Evolutionary conservation across 2,329 filamentous ascomycete species (phyloP).

Genomic region (Paecilomyces variotii): DNA sequence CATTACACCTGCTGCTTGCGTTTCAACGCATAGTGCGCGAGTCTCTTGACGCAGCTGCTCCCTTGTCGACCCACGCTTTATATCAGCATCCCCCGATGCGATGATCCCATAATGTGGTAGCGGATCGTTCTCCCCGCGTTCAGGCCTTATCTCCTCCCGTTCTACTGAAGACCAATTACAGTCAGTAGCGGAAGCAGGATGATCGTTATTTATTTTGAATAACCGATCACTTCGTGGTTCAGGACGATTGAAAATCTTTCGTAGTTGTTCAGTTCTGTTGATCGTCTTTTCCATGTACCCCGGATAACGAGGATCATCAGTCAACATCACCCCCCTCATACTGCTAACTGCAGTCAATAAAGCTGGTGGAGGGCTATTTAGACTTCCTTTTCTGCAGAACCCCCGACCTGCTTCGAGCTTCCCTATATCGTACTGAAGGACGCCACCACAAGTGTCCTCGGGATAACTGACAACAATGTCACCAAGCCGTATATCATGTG

Average conservation of each 20-base stretch:
- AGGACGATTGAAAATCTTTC: not conserved
- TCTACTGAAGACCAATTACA: not conserved
- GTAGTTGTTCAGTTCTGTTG: not conserved
- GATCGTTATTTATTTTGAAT: not conserved
- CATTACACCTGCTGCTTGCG: slow-evolving; percentile 3
- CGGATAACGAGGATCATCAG: slow-evolving; percentile 9
- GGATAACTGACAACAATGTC: slow-evolving; percentile 13
- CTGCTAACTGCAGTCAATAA: slow-evolving; percentile 3
- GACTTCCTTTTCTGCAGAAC: slow-evolving; percentile 5
- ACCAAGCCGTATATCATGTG: slow-evolving; percentile 9
- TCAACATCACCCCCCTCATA: not conserved
- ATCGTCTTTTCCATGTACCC: not conserved
- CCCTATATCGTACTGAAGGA: slow-evolving; percentile 11
- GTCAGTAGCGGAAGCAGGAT: not conserved
- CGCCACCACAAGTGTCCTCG: slow-evolving; percentile 3
- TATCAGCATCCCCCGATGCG: not conserved
- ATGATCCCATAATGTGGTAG: slow-evolving; percentile 15
- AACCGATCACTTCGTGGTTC: not conserved
- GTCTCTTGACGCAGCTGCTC: slow-evolving; percentile 6
- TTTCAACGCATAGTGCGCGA: slow-evolving; percentile 5
- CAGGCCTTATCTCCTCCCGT: not conserved
- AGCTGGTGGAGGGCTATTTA: slow-evolving; percentile 6
- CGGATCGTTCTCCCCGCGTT: not conserved
- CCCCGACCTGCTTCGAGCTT: slow-evolving; percentile 3
- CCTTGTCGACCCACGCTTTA: slow-evolving; percentile 2